Base-by-base conservation (phyloP, 1,284 basidiomycete genomes). In the Puccinia hordei region DNA sequence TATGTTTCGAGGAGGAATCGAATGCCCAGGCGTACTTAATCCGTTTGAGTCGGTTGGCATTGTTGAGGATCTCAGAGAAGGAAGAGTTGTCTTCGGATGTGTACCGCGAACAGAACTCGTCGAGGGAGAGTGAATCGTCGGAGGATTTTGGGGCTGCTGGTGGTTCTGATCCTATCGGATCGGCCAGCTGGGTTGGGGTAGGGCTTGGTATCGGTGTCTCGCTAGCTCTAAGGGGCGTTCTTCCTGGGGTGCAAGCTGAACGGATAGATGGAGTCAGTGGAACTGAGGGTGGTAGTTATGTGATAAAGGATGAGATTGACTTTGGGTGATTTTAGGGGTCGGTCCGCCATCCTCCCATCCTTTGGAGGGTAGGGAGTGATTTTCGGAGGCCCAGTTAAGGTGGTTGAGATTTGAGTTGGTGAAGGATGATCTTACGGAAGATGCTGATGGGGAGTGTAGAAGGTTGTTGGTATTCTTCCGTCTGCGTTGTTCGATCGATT, bases 71-170 rank as follows among this genome's bases (percentile, higher is more conserved):
- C 82, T 93, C 89, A 15, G 93, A 93, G 85, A 98, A 98, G 81
- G 93, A 95, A 3, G 94, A 91, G 85, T 98, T 98, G 86, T 98
- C 95, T 85, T 97, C 94, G 0, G 93, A 95, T 0, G 95, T 98
- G 85, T 93, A 96, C 65, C 89, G 89, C 4, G 93, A 90, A 85
- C 97, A 95, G 85, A 97, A 98, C 19, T 88, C 87, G 85, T 97
- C 93, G 24, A 97, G 88, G 63, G 88, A 90, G 83, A 95, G 86
- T 72, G 87, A 84, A 1, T 87, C 87, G 82, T 93, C 89, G 82
- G 89, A 69, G 2, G 61, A 13, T 44, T 49, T 76, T n/a, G 38
- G 35, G 10, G 9, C 17, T 53, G 55, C 19, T 15, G 69, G 69
- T 73, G 1, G 19, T 12, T 24, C n/a, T 24, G 46, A 59, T 38